These are phyloP conservation scores for Mycena citricolor DNA, from an alignment of 1,284 basidiomycete genomes.

Conservation along the genomic window DNA sequence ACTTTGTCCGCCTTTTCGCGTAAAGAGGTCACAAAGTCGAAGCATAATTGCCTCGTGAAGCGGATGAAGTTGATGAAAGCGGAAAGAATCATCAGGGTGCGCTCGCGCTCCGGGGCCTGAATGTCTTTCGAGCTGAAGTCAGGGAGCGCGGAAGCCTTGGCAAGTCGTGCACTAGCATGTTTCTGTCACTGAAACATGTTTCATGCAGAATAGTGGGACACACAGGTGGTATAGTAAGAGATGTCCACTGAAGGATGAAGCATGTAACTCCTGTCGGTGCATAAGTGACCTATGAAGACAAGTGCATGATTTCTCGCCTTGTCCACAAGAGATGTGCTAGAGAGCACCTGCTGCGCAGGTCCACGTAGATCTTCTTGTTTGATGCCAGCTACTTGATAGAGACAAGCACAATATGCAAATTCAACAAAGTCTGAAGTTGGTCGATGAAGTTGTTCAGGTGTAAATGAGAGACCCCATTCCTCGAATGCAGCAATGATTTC, in stretches of 20 bases:
- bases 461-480: conserved; percentile 65
- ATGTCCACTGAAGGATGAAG: conserved; percentile 54
- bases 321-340: conserved; percentile 50
- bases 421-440: conserved; percentile 74
- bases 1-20: conserved; percentile 57
- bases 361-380: conserved; percentile 58
- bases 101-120: conserved; percentile 65
- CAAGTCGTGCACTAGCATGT: conserved; percentile 57
- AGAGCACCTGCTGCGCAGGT: conserved; percentile 56
- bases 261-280: conserved; percentile 64
- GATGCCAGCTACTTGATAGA: conserved; percentile 70
- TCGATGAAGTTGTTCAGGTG: conserved; percentile 65
- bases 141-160: conserved; percentile 70
- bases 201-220: conserved; percentile 21
- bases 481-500: conserved; percentile 64
- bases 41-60: conserved; percentile 74
- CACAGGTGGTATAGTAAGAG: conserved; percentile 70
- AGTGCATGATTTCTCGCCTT: conserved; percentile 44
- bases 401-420: conserved; percentile 63
- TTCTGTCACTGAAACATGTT: conserved; percentile 5
- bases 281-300: too few species aligned
- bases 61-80: conserved; percentile 93
- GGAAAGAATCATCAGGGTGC: conserved; percentile 74
- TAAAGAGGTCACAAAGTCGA: conserved; percentile 58
- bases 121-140: conserved; percentile 80